Base-by-base conservation (phyloP, 257 asterid species). In the Primulina huaijiensis region DNA sequence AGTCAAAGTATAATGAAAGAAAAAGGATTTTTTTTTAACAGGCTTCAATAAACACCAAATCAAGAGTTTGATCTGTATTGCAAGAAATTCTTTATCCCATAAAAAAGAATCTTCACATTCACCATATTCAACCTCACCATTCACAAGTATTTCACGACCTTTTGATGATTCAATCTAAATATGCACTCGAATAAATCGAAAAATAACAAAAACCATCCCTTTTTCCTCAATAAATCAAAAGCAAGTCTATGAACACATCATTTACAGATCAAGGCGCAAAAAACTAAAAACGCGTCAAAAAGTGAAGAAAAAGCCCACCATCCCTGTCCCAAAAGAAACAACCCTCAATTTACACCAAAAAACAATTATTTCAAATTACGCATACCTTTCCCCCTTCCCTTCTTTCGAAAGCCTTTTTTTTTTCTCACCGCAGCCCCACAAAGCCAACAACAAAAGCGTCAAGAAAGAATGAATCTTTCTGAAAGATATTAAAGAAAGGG, bases 371-470 rank as follows among this genome's bases (percentile, higher is more conserved):
- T 23, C 33, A 75, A 55, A 67, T 75, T 30, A 46, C 74, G 84
- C 82, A 76, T 82, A 86, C 84, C 89, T 73, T 67, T 25, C 19
- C 50, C 50, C 64, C 33, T 53, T 56, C 35, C 58, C 73, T 72
- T 40, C 29, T 68, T 60, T 34, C n/a, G 4, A 12, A 56, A 72
- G 71, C 69, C 64, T 62, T 55, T 62, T 68, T 62, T 68, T 65
- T 23, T 43, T 69, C 62, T 69, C 12, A 68, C 85, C 64, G 81
- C 84, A 78, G 79, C n/a, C 68, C 69, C 70, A 25, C 71, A 78
- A 84, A 77, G 89, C 73, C 84, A 69, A 31, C 74, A 70, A 60
- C 60, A 78, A 74, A 82, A 60, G 23, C 72, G 62, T 30, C 12
- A 65, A 62, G 19, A 21, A 71, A 31, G 30, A 61, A 67, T 40